Base-by-base conservation (phyloP, 257 asterid genomes). In the Penstemon barbatus region DNA sequence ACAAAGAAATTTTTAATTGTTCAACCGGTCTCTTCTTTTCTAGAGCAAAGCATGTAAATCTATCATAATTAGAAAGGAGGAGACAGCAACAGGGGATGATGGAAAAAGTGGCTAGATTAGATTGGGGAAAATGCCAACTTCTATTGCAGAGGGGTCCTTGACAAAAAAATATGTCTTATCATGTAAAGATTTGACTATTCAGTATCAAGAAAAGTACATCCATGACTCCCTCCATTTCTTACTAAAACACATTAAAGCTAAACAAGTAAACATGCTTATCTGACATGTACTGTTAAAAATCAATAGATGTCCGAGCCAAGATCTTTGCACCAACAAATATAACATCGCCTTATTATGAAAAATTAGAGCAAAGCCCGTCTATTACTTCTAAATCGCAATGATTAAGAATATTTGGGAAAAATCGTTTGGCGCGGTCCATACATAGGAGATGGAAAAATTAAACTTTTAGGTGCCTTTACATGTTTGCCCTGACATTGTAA, bases 351-450 rank as follows among this genome's bases (percentile, higher is more conserved):
- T 5, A 11, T 64, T 46, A 46, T 37, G 44, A 19, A 57, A 45
- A 13, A 37, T 40, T 10, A 37, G 13, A 11, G 48, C 13, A 12
- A 51, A 10, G 1, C 4, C 48, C 57, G 19, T 37, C 51, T 36
- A 68, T 41, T 6, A 48, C 57, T 42, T 37, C 51, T 13, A 68
- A 44, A 36, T 50, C 53, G 12, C 36, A 63, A 71, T 65, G 55
- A 57, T 39, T 1, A 10, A 25, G 46, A 44, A 37, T 19, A 41
- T 12, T 8, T 43, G 45, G 5, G 56, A 25, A 25, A 25, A 25
- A 25, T 25, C 33, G 33, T 25, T 25, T 1, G 33, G 33, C 33
- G 33, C 33, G 33, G 33, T 1, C 33, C 33, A 25, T 25, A 25
- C 33, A 25, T 25, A 25, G 33, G 33, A 25, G 33, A 1, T 25